A percentile compares a stretch with the other conserved stretches of the same genome.
phyloP scores from a whole-genome alignment of 495 filamentous ascomycete genomes.

The Daldinia caldariorum region DNA sequence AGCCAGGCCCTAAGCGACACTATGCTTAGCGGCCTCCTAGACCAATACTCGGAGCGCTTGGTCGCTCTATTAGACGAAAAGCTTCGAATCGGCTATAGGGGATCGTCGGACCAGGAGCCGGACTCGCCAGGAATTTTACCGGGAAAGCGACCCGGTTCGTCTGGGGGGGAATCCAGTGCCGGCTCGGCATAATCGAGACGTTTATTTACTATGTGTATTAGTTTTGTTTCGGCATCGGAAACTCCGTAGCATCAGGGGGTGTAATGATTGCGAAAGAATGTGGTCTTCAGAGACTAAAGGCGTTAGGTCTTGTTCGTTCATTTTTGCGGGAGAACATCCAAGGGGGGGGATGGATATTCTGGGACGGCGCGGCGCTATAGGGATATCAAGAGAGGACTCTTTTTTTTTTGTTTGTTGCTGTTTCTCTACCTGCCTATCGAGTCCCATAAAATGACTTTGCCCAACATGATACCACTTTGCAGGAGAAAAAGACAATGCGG shows the following conservation, averaged over 20 bases:
- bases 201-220: slow-evolving; percentile 39
- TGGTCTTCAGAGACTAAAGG: slow-evolving; percentile 20
- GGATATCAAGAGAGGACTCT: slow-evolving; percentile 4
- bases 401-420: no score
- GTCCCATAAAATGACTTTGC: slow-evolving; percentile 23
- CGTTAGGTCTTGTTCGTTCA: slow-evolving; percentile 24
- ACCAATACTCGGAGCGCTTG: slow-evolving; percentile 75
- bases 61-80: slow-evolving; percentile 77
- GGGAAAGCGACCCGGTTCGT: slow-evolving; percentile 43
- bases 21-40: slow-evolving; percentile 69
- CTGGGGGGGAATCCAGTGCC: slow-evolving; percentile 42
- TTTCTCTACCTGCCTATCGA: slow-evolving; percentile 20
- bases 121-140: slow-evolving; percentile 43
- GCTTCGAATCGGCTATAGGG: slow-evolving; percentile 56
- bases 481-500: slow-evolving; percentile 23
- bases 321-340: background rate
- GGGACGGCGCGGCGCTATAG: slow-evolving; percentile 14
- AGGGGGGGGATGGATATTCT: slow-evolving; percentile 21
- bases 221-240: slow-evolving; percentile 25
- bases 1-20: slow-evolving; percentile 65
- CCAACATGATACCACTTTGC: slow-evolving; percentile 44
- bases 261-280: slow-evolving; percentile 3
- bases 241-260: slow-evolving; percentile 4
- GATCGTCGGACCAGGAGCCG: slow-evolving; percentile 42
- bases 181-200: slow-evolving; percentile 35